These are phyloP conservation scores for Pilatotrama ljubarskyi DNA, from an alignment of 768 basidiomycete species.

Conservation along the genomic window DNA sequence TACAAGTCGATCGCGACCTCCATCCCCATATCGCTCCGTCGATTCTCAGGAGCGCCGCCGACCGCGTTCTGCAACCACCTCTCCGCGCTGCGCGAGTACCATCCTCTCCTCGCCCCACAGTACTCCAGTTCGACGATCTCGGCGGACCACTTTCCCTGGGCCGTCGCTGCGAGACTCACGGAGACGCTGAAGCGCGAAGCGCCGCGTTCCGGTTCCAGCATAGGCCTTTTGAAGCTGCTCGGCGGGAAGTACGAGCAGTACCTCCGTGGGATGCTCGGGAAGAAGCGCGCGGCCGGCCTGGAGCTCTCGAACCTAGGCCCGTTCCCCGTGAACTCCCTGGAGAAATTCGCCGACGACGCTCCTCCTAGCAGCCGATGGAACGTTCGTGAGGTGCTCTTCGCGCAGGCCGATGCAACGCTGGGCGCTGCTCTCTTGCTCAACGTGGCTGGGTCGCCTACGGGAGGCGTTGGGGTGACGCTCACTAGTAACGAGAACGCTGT, in stretches of 20 bases:
- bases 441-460: constrained; percentile 20
- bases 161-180: constrained; percentile 31
- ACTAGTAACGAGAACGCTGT: constrained; percentile 24
- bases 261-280: constrained; percentile 33
- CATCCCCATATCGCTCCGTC: constrained; percentile 39
- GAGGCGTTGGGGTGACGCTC: constrained; percentile 22
- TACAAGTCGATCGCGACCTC: constrained; percentile 18
- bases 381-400: constrained; percentile 22
- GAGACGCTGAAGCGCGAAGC: constrained; percentile 28
- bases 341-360: background rate
- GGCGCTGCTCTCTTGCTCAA: constrained; percentile 23
- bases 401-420: constrained; percentile 10
- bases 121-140: background rate
- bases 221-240: constrained; percentile 39
- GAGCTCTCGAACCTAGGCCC: constrained; percentile 43
- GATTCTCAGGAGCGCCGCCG: constrained; percentile 28
- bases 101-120: constrained; percentile 22
- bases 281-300: constrained; percentile 36
- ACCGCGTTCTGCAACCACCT: constrained; percentile 38
- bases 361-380: constrained; percentile 14
- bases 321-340: constrained; percentile 20
- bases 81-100: constrained; percentile 27
- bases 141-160: constrained; percentile 30
- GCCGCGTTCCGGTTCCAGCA: constrained; percentile 21
- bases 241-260: constrained; percentile 35